Base-by-base conservation (phyloP, 2,329 filamentous ascomycete species). In the Uncinocarpus reesii region DNA sequence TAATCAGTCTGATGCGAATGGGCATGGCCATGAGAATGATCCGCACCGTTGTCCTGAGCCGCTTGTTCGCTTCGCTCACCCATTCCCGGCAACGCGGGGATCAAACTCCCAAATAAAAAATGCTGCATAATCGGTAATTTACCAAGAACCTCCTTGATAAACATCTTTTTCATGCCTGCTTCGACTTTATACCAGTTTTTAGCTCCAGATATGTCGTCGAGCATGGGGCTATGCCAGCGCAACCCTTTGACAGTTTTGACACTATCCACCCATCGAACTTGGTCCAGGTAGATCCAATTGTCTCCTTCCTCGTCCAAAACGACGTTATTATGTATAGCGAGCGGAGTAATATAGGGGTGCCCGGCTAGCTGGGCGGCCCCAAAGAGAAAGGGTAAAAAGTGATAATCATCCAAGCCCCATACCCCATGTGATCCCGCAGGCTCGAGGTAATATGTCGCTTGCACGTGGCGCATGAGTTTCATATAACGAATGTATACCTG, bases 111-210 rank as follows among this genome's bases (percentile, higher is more conserved):
- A 61, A 98, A 98, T 47, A 98, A 62, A 58, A 98, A 98, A 65
- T 98, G 93, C 68, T 98, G 92, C 88, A 96, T 96, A 36, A 98
- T 90, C 0, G 92, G 92, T 48, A 98, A 65, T 67, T 98, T 98
- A 26, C 84, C 81, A 44, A 98, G 67, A 0, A 98, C 90, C 66
- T 98, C 92, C 34, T 83, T 85, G 44, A 90, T 76, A 62, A 96
- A 96, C 93, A 98, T 98, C 56, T 87, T 85, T 52, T 86, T 78
- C 93, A 98, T 96, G 5, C 92, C 92, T 21, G 76, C 83, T 64
- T 96, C 89, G 42, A 98, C 84, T 72, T 98, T 98, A 55, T 68
- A 71, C 92, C 92, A 98, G 32, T 76, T 85, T 64, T 86, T 89
- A 13, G 90, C 84, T 1, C 86, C 82, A 2, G 85, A 92, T 55